A percentile compares a stretch with the other conserved stretches of the same genome.
Conservation (phyloP, 805 yeast genomes). For the Candida endomychidarum region DNA sequence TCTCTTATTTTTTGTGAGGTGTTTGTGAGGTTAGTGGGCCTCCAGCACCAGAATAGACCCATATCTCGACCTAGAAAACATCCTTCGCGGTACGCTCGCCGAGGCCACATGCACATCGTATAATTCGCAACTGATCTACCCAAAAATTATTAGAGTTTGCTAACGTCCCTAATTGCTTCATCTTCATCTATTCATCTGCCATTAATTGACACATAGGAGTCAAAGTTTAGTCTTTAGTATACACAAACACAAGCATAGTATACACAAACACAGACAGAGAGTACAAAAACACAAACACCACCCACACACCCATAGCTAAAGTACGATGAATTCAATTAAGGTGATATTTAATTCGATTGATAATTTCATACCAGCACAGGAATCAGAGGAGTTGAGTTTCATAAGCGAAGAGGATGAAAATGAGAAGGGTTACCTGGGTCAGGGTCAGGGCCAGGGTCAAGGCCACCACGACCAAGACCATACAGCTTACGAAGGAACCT, state of each 20-base stretch:
- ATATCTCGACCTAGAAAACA: too few species aligned
- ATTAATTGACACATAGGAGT: neutral
- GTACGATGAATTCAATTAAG: constrained; percentile 35
- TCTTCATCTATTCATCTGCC: too few species aligned
- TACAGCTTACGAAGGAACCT: too few species aligned
- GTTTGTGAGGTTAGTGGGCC: too few species aligned
- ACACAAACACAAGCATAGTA: neutral
- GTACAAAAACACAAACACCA: neutral
- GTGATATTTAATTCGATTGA: constrained; percentile 35
- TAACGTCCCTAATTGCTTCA: neutral
- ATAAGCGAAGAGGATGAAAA: constrained; percentile 1
- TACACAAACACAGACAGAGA: neutral
- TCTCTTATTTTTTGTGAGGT: too few species aligned
- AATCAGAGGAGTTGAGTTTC: constrained; percentile 4
- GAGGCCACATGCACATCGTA: constrained; percentile 6
- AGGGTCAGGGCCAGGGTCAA: too few species aligned
- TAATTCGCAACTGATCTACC: constrained; percentile 6
- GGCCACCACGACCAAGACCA: too few species aligned
- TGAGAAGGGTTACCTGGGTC: too few species aligned
- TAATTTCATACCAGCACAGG: constrained; percentile 18
- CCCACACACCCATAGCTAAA: too few species aligned
- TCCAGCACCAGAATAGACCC: too few species aligned
- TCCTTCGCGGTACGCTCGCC: too few species aligned
- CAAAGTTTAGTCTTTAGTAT: neutral
- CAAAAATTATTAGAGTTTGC: constrained; percentile 3